phyloP scores from a whole-genome alignment of 257 asterid genomes.

The Przewalskia tangutica region DNA sequence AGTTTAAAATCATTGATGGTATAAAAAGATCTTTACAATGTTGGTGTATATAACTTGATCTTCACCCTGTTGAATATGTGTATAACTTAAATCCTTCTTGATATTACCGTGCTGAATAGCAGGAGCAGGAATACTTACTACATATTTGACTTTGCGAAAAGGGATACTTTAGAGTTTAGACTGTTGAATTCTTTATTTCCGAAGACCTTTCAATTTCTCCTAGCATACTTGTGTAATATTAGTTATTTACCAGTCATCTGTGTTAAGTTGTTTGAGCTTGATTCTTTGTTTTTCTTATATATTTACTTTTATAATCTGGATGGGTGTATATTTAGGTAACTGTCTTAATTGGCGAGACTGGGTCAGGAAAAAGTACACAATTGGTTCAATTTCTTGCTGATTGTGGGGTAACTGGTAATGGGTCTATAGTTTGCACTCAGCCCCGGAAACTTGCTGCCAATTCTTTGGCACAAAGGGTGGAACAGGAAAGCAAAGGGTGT shows the following conservation, averaged over 20 bases:
- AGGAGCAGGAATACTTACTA: neutral
- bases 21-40: neutral
- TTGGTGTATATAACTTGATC: neutral
- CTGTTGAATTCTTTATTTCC: neutral
- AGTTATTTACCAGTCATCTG: neutral
- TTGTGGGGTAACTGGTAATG: conserved; percentile 43
- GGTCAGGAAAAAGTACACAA: conserved; percentile 96
- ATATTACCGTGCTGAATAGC: neutral
- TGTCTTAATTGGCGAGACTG: conserved; percentile 86
- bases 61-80: neutral
- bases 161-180: neutral
- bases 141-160: neutral
- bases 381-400: conserved; percentile 85
- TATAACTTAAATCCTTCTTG: neutral
- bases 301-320: neutral
- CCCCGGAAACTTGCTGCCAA: conserved; percentile 91
- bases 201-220: neutral
- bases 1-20: neutral
- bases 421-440: conserved; percentile 72
- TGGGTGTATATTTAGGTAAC: conserved; percentile 34
- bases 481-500: conserved; percentile 67
- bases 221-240: neutral
- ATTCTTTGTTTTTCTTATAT: neutral
- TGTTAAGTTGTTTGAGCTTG: neutral
- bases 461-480: conserved; percentile 74